Conservation (phyloP, 1,284 basidiomycete species). For the Inonotus obliquus region DNA sequence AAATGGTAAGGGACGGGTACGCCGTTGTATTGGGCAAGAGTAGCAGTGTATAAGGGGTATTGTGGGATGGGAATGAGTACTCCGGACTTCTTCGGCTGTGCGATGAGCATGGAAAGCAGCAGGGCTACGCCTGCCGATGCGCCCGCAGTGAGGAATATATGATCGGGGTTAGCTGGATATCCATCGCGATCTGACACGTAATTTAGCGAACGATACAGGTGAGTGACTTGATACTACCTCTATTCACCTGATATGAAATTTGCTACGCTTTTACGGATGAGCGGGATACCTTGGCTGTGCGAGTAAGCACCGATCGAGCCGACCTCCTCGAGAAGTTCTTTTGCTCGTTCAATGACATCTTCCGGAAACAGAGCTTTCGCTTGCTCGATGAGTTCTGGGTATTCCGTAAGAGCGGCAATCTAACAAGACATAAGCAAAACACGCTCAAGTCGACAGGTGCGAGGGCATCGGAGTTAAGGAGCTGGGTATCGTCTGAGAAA, state of each 20-base stretch:
- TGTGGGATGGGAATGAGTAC: constrained; percentile 97
- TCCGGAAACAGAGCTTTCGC: constrained; percentile 79
- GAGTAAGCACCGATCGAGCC: constrained; percentile 96
- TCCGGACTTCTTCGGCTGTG: constrained; percentile 57
- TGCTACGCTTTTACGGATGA: constrained; percentile 87
- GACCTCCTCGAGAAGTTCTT: constrained; percentile 79
- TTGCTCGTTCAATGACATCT: constrained; percentile 83
- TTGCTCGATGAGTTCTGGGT: constrained; percentile 79
- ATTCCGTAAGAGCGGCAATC: constrained; percentile 91
- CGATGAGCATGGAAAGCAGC: constrained; percentile 79
- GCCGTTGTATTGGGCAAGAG: constrained; percentile 82
- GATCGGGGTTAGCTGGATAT: constrained; percentile 75
- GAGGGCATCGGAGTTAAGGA: not conserved
- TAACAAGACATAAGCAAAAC: constrained; percentile 27
- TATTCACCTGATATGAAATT: constrained; percentile 80
- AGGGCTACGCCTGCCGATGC: constrained; percentile 91
- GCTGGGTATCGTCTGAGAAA: not conserved
- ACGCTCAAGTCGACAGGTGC: not conserved
- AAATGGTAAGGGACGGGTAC: constrained; percentile 88
- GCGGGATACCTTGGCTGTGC: constrained; percentile 89
- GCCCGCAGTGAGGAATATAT: constrained; percentile 93
- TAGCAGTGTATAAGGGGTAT: constrained; percentile 96
- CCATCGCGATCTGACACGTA: constrained; percentile 75
- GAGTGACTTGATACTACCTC: not conserved
- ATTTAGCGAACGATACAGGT: not conserved